phyloP scores from a whole-genome alignment of 768 basidiomycete species.

The Sporobolomyces pararoseus region DNA sequence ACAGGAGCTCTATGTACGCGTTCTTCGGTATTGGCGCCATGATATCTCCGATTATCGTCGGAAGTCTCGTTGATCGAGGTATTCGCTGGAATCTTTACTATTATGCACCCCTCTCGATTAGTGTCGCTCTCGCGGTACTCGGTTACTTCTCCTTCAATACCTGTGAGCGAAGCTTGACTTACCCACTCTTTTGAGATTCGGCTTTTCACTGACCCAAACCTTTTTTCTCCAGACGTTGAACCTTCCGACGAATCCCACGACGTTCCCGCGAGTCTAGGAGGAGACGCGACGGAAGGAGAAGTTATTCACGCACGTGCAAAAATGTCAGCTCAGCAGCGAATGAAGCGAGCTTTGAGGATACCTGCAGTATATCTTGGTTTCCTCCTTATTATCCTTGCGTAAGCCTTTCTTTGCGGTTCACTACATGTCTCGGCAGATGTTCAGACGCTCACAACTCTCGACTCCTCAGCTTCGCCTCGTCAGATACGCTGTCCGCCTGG shows the following conservation, averaged over 20 bases:
- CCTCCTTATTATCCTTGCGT: constrained; percentile 29
- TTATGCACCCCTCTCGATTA: constrained; percentile 21
- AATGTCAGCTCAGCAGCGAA: constrained; percentile 24
- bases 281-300: constrained; percentile 3
- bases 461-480: constrained; percentile 16
- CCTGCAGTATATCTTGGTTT: constrained; percentile 31
- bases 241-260: constrained; percentile 38
- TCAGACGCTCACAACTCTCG: neutral
- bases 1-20: neutral
- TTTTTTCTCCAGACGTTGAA: constrained; percentile 11
- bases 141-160: constrained; percentile 34
- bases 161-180: constrained; percentile 29
- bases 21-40: constrained; percentile 33
- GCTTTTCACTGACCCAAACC: neutral
- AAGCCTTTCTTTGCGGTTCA: neutral
- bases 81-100: constrained; percentile 27
- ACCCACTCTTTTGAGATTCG: too few relatives aligned
- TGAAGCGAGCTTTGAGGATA: constrained; percentile 28
- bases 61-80: constrained; percentile 30
- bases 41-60: constrained; percentile 40
- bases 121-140: constrained; percentile 23
- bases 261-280: constrained; percentile 1
- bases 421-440: too few relatives aligned
- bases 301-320: constrained; percentile 26
- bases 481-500: constrained; percentile 32